A percentile compares a stretch with the other conserved stretches of the same genome.
phyloP scores from a whole-genome alignment of 2,329 filamentous ascomycete genomes.

The Coniochaeta ligniaria region DNA sequence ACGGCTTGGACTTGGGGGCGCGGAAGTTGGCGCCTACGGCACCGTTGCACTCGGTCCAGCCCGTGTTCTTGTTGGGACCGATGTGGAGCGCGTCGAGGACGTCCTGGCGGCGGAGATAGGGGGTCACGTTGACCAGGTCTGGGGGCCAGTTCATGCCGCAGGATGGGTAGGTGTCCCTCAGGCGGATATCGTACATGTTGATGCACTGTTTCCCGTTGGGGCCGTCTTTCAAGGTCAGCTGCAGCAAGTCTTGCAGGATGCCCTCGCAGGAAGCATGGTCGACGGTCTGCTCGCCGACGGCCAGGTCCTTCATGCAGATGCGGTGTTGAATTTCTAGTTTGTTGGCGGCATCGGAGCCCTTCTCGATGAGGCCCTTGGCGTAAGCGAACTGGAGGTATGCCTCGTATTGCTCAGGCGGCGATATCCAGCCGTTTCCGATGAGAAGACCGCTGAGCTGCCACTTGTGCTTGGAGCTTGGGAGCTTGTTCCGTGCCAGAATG shows the following conservation, averaged over 20 bases:
- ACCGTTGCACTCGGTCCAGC: conserved; percentile 87
- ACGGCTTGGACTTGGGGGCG: conserved; percentile 62
- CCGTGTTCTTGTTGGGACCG: conserved; percentile 70
- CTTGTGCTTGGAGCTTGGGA: conserved; percentile 32
- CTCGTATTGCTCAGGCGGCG: conserved; percentile 81
- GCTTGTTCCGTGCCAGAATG: conserved; percentile 80
- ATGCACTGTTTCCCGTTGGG: conserved; percentile 55
- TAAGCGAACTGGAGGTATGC: conserved; percentile 79
- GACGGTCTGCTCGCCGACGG: conserved; percentile 44
- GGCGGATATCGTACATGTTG: conserved; percentile 96
- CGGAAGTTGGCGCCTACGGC: conserved; percentile 68
- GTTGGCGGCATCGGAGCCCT: conserved; percentile 56
- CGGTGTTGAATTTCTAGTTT: conserved; percentile 62
- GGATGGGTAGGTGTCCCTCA: conserved; percentile 70
- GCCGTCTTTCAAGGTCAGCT: conserved; percentile 48
- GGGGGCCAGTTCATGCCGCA: conserved; percentile 99
- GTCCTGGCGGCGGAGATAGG: conserved; percentile 77
- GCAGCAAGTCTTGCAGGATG: conserved; percentile 67
- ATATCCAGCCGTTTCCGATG: conserved; percentile 98
- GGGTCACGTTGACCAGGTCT: conserved; percentile 68
- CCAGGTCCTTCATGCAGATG: conserved; percentile 59
- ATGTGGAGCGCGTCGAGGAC: conserved; percentile 78
- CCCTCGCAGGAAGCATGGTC: conserved; percentile 66
- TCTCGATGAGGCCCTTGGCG: conserved; percentile 63
- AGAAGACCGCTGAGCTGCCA: conserved; percentile 84